Base-by-base conservation (phyloP, 306 rosid species). In the Quercus mongolica region DNA sequence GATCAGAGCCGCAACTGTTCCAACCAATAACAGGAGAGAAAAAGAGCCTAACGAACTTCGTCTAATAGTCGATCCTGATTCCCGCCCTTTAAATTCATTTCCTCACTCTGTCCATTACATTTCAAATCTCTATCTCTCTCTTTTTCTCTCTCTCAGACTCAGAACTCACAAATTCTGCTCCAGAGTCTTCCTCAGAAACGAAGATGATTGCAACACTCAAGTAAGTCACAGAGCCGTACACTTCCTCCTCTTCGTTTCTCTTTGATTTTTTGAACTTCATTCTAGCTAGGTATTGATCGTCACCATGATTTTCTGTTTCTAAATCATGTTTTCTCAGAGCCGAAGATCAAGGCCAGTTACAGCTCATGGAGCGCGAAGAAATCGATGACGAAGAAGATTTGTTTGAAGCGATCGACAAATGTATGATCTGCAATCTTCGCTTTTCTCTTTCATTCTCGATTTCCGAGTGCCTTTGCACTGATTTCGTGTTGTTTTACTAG, bases 301-400 rank as follows among this genome's bases (percentile, higher is more conserved):
- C 25, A 58, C 56, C 33, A 26, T 49, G 23, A 28, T 80, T 57
- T 59, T 56, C 31, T 55, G 70, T 62, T 68, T 64, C 72, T 73
- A 68, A 49, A 12, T 49, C 15, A 51, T 79, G 26, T 18, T 68
- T 74, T 73, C 52, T 55, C 87, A 92, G 99, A 86, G 80, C 94
- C 56, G 99, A 95, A 82, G 94, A 92, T 20, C 93, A 92, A 26
- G 87, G 74, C 82, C 97, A 94, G 83, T 76, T 93, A 35, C 99
- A 93, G 91, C 97, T 95, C 56, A 97, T 95, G 11, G 93, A 95
- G 74, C 97, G 97, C 35, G 99, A 95, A 35, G 97, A 91, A 19
- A 82, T 90, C 25, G 98, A 91, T 5, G 96, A 90, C 9, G 99
- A 92, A 4, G 98, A 92, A 20, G 97, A 92, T 62, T 93, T 95